Base-by-base conservation (phyloP, 2,329 filamentous ascomycete genomes). In the Aciculosporium take region DNA sequence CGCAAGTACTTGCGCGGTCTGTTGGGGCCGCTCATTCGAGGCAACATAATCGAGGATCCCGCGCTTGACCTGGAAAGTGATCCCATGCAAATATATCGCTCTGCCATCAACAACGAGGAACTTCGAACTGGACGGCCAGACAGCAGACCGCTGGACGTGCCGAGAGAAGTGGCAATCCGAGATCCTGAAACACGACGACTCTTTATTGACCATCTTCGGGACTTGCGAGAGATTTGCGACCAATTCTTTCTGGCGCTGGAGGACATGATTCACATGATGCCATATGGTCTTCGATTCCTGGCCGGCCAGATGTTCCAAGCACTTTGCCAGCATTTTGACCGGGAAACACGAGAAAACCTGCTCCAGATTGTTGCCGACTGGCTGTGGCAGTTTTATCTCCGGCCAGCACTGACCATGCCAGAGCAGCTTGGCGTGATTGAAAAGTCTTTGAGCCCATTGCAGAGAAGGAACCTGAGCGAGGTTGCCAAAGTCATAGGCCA, bases 71-170 rank as follows among this genome's bases (percentile, higher is more conserved):
- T 98, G 21, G 91, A 98, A 62, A 95, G 89, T 57, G 91, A 98
- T 55, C 91, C 91, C 0, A 81, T 96, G 68, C 89, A 96, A 52
- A 98, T 98, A 43, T 96, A 98, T 62, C 78, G 84, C 32, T 91
- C 87, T 5, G 81, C 86, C 12, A 93, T 98, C 64, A 96, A 93
- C 65, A 94, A 98, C 53, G 89, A 96, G 60, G 91, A 98, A 62
- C 76, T 98, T 20, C 80, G 86, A 15, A 98, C 91, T 0, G 91
- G 91, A 4, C 77, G 79, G 49, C 78, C 85, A 17, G 94, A 88
- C 57, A 75, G 74, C 38, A 75, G 91, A 47, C 83, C 79, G 27
- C 76, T 85, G 12, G 87, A 95, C 50, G 81, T 98, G 27, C 82
- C 86, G 1, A 77, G 88, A 47, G 91, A 98, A 57, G 72, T 93